Percentiles rank a stretch among this genome's conserved stretches.
phyloP scores from a whole-genome alignment of 2,329 filamentous ascomycete genomes.

The Arthrobotrys pseudoclavata region DNA sequence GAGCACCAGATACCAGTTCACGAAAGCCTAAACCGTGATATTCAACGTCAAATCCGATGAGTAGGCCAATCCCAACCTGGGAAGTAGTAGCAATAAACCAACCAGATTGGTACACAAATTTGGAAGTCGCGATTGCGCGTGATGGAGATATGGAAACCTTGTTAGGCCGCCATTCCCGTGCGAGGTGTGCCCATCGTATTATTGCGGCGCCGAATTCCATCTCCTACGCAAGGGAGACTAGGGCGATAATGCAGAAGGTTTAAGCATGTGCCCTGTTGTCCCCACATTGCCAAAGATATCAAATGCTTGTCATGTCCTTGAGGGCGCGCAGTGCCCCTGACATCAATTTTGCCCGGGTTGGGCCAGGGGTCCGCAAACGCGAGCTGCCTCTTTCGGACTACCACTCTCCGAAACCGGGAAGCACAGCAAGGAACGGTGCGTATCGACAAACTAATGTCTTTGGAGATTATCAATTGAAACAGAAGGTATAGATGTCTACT shows the following conservation, averaged over 20 bases:
- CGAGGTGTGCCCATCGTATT: slow-evolving; percentile 38
- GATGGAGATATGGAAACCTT: slow-evolving; percentile 52
- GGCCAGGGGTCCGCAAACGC: slow-evolving; percentile 34
- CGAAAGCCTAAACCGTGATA: slow-evolving; percentile 50
- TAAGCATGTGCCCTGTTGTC: slow-evolving; percentile 31
- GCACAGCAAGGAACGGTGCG: slow-evolving; percentile 8
- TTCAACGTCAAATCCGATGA: slow-evolving; percentile 38
- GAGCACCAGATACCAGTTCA: slow-evolving; percentile 29
- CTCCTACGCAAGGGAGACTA: slow-evolving; percentile 24
- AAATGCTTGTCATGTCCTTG: slow-evolving; percentile 33
- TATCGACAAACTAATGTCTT: slow-evolving; percentile 7
- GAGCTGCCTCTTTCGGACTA: slow-evolving; percentile 47
- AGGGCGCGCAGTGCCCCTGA: slow-evolving; percentile 24
- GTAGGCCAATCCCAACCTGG: slow-evolving; percentile 52
- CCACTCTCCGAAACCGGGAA: slow-evolving; percentile 41
- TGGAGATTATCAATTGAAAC: slow-evolving; percentile 30
- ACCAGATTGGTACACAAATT: slow-evolving; percentile 33
- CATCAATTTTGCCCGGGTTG: slow-evolving; percentile 5
- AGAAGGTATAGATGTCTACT: slow-evolving; percentile 36
- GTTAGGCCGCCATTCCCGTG: slow-evolving; percentile 60
- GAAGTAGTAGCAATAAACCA: slow-evolving; percentile 47
- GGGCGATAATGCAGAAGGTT: slow-evolving; percentile 29
- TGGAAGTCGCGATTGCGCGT: slow-evolving; percentile 51
- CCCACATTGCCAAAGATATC: slow-evolving; percentile 32
- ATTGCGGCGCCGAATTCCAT: slow-evolving; percentile 37